phyloP scores from a whole-genome alignment of 495 filamentous ascomycete species.

The Xylaria longipes region DNA sequence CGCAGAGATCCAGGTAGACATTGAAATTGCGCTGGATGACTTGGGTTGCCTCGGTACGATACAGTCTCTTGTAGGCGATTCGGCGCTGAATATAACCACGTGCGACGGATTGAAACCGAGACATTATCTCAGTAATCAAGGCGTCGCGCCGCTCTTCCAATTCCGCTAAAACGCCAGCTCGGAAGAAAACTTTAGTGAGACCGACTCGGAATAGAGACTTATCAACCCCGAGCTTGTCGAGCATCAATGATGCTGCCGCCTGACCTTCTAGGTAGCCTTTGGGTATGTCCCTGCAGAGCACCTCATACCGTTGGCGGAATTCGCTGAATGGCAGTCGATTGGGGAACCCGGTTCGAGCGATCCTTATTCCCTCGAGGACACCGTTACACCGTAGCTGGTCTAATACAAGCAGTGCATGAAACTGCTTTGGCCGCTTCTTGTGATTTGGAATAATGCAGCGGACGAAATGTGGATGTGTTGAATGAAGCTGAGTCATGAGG shows the following conservation, averaged over 20 bases:
- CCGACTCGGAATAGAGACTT: constrained; percentile 88
- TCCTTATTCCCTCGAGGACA: constrained; percentile 97
- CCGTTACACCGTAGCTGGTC: constrained; percentile 98
- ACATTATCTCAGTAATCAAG: constrained; percentile 90
- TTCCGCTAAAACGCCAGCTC: constrained; percentile 94
- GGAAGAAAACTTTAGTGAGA: constrained; percentile 97
- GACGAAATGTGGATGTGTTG: constrained; percentile 97
- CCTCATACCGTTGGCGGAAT: constrained; percentile 95
- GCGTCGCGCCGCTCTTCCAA: constrained; percentile 94
- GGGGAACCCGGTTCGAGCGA: constrained; percentile 97
- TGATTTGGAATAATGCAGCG: constrained; percentile 98
- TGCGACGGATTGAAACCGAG: constrained; percentile 89
- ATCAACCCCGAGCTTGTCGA: constrained; percentile 88
- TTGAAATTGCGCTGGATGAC: constrained; percentile 95
- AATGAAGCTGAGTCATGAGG: constrained; percentile 93
- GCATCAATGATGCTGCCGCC: constrained; percentile 80
- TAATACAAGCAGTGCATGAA: constrained; percentile 85
- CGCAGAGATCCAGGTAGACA: constrained; percentile 83
- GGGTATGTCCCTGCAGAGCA: constrained; percentile 89
- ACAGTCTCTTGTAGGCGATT: constrained; percentile 88
- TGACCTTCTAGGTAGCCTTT: constrained; percentile 93
- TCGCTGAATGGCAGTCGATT: constrained; percentile 92
- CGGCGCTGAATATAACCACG: constrained; percentile 88
- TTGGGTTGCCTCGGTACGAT: constrained; percentile 90
- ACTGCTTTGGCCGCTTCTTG: constrained; percentile 94